Evolutionary conservation across 768 basidiomycete species (phyloP).

Genomic region (Peribolospora baueri): DNA sequence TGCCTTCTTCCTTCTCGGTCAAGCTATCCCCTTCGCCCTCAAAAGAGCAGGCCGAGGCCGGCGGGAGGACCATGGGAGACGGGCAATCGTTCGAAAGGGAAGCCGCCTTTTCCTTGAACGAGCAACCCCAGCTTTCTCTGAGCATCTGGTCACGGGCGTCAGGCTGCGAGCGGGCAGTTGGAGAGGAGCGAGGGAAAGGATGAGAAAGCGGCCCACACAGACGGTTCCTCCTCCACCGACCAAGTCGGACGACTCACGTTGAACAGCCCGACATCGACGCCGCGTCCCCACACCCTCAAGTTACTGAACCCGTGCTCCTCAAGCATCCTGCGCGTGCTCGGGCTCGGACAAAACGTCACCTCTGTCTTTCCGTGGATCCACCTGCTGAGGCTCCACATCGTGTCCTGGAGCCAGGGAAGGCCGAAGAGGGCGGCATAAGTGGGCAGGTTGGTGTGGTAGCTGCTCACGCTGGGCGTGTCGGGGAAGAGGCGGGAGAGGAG

Average conservation of each 20-base stretch:
- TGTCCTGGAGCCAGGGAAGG: constrained; percentile 20
- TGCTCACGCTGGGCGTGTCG: constrained; percentile 17
- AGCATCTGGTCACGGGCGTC: no score
- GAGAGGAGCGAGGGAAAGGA: no score
- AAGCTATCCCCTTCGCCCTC: no score
- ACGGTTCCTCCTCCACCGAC: background rate
- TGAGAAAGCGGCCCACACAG: no score
- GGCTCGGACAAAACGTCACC: constrained; percentile 23
- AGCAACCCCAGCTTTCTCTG: no score
- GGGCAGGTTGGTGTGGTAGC: constrained; percentile 24
- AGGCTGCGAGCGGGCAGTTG: no score
- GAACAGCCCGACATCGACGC: constrained; percentile 21
- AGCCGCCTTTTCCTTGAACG: background rate
- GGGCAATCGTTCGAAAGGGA: background rate
- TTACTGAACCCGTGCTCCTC: constrained; percentile 16
- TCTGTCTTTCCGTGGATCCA: constrained; percentile 7
- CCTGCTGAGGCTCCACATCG: constrained; percentile 21
- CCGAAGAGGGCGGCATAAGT: constrained; percentile 25
- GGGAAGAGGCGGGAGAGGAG: constrained; percentile 5
- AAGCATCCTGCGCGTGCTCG: constrained; percentile 21
- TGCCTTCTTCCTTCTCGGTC: no score
- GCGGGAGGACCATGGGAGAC: constrained; percentile 4
- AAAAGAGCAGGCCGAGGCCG: background rate
- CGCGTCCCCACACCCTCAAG: constrained; percentile 23
- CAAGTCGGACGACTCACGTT: constrained; percentile 12